These are phyloP conservation scores for Verticillium zaregamsianum DNA, from an alignment of 2,329 filamentous ascomycete genomes.

Conservation along the genomic window DNA sequence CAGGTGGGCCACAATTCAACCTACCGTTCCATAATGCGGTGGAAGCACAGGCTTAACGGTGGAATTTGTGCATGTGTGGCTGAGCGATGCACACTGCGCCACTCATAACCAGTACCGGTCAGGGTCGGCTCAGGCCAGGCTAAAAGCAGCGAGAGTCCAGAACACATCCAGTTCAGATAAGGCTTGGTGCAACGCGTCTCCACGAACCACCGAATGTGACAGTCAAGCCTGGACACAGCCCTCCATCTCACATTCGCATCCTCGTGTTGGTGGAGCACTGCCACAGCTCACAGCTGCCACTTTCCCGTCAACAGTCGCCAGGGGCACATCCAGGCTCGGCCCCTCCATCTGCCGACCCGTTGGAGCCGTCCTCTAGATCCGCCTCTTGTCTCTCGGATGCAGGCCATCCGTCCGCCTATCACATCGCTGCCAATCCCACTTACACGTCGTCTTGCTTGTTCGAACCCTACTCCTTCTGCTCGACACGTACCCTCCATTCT, in stretches of 20 bases:
- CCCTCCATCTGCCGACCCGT: background rate
- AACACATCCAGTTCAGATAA: no score
- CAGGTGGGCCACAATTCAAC: no score
- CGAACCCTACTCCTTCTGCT: background rate
- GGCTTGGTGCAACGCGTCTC: no score
- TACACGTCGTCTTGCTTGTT: background rate
- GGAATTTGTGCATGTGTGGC: background rate
- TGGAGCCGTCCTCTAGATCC: background rate
- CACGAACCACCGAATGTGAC: no score
- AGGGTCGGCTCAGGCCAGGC: background rate
- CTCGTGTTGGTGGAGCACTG: background rate
- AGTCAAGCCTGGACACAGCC: background rate
- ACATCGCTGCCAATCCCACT: background rate
- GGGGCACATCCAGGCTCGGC: background rate
- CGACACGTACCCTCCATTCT: background rate
- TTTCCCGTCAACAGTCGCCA: no score
- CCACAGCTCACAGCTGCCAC: background rate
- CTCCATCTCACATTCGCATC: background rate
- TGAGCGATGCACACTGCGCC: background rate
- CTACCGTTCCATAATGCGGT: no score
- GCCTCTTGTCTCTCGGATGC: background rate
- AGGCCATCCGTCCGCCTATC: slow-evolving; percentile 1
- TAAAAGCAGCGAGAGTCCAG: background rate
- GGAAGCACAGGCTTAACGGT: background rate
- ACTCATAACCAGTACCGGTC: background rate